Evolutionary conservation across 495 filamentous ascomycete genomes (phyloP), one percentile per base, ranked within the genome.

Genomic region (Neurospora cerealis): DNA sequence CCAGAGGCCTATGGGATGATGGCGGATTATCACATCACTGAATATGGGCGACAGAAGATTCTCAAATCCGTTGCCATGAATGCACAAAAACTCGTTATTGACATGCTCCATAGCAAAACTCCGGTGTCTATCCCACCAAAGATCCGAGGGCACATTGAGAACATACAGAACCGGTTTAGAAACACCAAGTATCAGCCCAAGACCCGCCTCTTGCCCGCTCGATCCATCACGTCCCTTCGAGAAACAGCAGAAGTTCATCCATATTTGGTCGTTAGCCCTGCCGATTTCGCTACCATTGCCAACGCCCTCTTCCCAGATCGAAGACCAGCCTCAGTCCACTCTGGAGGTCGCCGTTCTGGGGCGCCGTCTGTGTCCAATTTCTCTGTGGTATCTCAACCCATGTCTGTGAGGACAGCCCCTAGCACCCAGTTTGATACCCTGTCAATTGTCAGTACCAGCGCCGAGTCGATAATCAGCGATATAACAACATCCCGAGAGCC

Each of bases 1-100:
- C 96, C 96, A 4, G 96, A 99, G 89, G 90, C 89, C 37, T 91
- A 94, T 73, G 94, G 93, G 69, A 91, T 98, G 81, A 90, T 98
- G 86, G 87, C 92, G 74, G 93, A 96, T 74, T 93, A 97, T 78
- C 92, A 97, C 81, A 93, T 99, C 76, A 92, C 90, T 37, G 93
- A 97, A 78, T 93, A 94, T 82, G 94, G 93, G 32, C 89, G 96
- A 70, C 90, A 97, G 77, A 93, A 92, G 80, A 92, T 99, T 72
- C 87, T 99, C 70, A 93, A 92, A 77, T 89, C 93, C 77, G 90
- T 97, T 74, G 93, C 91, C 40, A 87, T 91, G 75, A 89, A 91
- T 42, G 89, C 93, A 71, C 92, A 95, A 73, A 91, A 91, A 79
- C 88, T 90, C 74, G 92, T 95, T 10, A 81, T 89, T 60, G 89